Evolutionary conservation across 1,284 basidiomycete species (phyloP).

Genomic region (Sporisorium reilianum): DNA sequence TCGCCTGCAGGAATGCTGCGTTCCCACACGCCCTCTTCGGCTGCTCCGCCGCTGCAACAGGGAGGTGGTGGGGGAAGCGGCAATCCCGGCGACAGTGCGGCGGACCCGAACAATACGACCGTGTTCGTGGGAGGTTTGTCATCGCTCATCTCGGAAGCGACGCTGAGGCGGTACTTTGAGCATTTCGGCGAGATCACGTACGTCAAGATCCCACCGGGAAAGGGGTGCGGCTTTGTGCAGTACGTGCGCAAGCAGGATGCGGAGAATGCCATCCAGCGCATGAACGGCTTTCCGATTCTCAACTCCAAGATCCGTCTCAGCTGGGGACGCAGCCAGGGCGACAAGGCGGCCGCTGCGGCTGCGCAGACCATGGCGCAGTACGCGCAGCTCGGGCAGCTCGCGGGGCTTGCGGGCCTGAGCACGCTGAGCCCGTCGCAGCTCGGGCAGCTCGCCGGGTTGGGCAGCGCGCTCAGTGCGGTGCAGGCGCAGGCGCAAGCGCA

Average conservation of each 20-base stretch:
- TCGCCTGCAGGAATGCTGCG: constrained; percentile 34
- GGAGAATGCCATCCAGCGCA: constrained; percentile 89
- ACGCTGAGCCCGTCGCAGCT: constrained; percentile 53
- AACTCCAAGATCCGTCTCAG: constrained; percentile 85
- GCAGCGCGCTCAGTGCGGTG: constrained; percentile 51
- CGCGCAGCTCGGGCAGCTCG: constrained; percentile 58
- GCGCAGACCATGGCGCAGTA: constrained; percentile 60
- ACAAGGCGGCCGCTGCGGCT: constrained; percentile 67
- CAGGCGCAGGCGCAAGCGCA: constrained; percentile 47
- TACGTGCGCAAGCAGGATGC: constrained; percentile 91
- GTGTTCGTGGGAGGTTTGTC: constrained; percentile 68
- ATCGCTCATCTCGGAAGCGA: constrained; percentile 64
- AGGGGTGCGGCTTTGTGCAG: constrained; percentile 95
- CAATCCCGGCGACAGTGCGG: constrained; percentile 49
- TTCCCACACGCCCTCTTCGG: constrained; percentile 43
- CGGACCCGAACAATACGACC: constrained; percentile 68
- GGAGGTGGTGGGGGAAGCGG: constrained; percentile 10
- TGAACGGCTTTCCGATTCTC: constrained; percentile 94
- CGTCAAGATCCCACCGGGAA: constrained; percentile 93
- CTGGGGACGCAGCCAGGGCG: constrained; percentile 79
- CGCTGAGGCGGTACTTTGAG: constrained; percentile 64
- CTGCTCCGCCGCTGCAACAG: constrained; percentile 16
- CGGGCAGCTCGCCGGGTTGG: constrained; percentile 54
- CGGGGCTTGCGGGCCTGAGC: constrained; percentile 55
- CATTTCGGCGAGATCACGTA: constrained; percentile 67